Base-by-base conservation (phyloP, 1,284 basidiomycete genomes). In the Apiotrichum laibachii region DNA sequence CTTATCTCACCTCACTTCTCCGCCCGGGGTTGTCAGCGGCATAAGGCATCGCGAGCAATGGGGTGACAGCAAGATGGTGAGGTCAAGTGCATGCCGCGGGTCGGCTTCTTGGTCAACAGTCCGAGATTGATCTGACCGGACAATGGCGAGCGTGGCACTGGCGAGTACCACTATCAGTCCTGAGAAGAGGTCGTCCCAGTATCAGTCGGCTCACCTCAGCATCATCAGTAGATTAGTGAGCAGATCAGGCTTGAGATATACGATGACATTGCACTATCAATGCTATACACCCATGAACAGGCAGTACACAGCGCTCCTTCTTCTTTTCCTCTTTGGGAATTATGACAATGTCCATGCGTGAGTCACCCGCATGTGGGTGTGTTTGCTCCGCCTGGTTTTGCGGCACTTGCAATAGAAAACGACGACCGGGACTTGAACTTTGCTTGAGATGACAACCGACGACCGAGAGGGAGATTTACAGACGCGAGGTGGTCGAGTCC, bases 211-310 rank as follows among this genome's bases (percentile, higher is more conserved):
- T n/a, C n/a, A n/a, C n/a, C n/a, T n/a, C n/a, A n/a, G n/a, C 26
- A 31, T 31, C 7, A 31, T 31, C 26, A 31, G 26, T 31, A 31
- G 26, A 31, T 31, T 31, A 31, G 26, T 31, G 7, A 31, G 46
- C 37, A 37, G 11, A 11, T 6, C 37, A 5, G 2, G 37, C 5
- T 37, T 37, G 11, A 21, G 43, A 47, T 51, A 51, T 51, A 42
- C 50, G 39, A 42, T 51, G 50, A 51, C 50, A 51, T 51, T 34
- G 50, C 50, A 43, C 50, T 50, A 50, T 42, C 18, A 49, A 51
- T 51, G 50, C 50, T 51, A 51, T 51, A 50, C 48, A 50, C 48
- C 26, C 33, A 42, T 42, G 37, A 33, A 44, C 43, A 34, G 49
- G 49, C 37, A 39, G 49, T 50, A 50, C 49, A 50, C 18, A 39